Evolutionary conservation across 2,329 filamentous ascomycete genomes (phyloP).

Genomic region (Atkinsonella hypoxylon): DNA sequence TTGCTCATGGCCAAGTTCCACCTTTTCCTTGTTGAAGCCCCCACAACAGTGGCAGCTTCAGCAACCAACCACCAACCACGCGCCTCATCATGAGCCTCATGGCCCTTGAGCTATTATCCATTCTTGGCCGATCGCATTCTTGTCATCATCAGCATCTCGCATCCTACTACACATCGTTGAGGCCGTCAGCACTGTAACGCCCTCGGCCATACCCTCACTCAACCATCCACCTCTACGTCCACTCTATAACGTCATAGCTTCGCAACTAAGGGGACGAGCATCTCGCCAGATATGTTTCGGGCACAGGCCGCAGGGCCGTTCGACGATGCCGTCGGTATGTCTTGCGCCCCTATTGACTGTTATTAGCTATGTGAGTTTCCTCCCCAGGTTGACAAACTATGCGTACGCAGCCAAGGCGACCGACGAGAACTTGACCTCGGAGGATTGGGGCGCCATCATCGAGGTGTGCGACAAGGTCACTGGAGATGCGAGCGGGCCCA

Average conservation of each 20-base stretch:
- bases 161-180: neutral
- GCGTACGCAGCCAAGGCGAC: constrained; percentile 55
- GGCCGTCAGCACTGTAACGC: neutral
- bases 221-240: neutral
- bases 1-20: too few species aligned
- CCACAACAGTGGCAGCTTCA: neutral
- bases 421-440: constrained; percentile 89
- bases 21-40: too few species aligned
- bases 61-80: neutral
- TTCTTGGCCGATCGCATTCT: neutral
- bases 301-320: constrained; percentile 45
- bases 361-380: neutral
- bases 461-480: constrained; percentile 50
- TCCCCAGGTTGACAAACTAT: neutral
- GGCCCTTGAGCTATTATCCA: neutral
- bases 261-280: neutral
- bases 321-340: constrained; percentile 47
- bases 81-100: neutral
- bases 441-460: constrained; percentile 57
- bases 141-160: neutral
- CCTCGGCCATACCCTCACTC: neutral
- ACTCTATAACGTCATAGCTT: constrained; percentile 9
- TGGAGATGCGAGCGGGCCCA: constrained; percentile 47
- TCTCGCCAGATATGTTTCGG: constrained; percentile 39
- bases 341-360: constrained; percentile 7